These are phyloP conservation scores for Monilinia fructigena DNA, from an alignment of 2,329 filamentous ascomycete genomes.

Conservation along the genomic window DNA sequence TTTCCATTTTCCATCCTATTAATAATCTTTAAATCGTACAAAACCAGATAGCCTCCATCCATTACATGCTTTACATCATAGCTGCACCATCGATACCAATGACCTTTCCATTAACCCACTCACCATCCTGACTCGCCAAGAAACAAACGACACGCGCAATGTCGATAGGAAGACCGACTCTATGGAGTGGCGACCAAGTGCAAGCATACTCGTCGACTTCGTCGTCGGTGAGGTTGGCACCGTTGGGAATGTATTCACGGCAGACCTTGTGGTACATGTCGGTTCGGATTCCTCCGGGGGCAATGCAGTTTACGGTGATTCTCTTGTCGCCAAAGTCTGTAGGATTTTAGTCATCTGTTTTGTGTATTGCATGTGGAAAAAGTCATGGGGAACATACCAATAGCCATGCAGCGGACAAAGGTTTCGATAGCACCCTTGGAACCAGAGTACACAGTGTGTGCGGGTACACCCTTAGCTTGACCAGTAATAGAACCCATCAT, in stretches of 20 bases:
- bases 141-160: conserved; percentile 64
- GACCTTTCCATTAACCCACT: conserved; percentile 41
- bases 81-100: conserved; percentile 33
- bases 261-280: conserved; percentile 68
- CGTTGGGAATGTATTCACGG: conserved; percentile 60
- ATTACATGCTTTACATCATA: conserved; percentile 30
- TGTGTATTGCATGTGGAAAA: conserved; percentile 16
- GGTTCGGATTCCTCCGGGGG: conserved; percentile 66
- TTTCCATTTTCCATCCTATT: too few species aligned
- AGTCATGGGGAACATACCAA: conserved; percentile 49
- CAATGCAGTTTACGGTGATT: conserved; percentile 68
- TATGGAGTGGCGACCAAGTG: conserved; percentile 62
- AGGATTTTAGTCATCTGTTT: conserved; percentile 62
- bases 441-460: conserved; percentile 72
- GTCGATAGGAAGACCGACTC: conserved; percentile 66
- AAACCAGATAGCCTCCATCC: neutral
- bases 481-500: conserved; percentile 71
- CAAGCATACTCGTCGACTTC: conserved; percentile 61
- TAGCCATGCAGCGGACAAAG: conserved; percentile 72
- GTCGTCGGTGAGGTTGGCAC: conserved; percentile 55
- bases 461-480: conserved; percentile 64
- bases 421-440: conserved; percentile 76
- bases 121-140: conserved; percentile 56
- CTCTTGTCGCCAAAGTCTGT: conserved; percentile 56
- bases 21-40: too few species aligned